Conservation (phyloP, 2,329 filamentous ascomycete genomes). For the Beauveria asiatica region DNA sequence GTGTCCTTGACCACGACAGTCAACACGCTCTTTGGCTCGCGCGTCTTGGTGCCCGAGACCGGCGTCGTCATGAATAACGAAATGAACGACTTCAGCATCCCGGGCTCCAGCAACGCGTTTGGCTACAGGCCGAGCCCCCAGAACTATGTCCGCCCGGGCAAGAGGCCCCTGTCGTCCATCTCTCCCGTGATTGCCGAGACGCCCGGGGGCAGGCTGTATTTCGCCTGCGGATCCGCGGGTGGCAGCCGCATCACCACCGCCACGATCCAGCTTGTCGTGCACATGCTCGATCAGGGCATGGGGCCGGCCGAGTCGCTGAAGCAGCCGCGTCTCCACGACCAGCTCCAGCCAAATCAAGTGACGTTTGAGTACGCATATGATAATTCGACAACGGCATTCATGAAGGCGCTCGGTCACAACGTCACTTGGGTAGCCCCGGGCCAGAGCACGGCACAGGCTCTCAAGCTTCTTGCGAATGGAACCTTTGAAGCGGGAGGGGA, state of each 20-base stretch:
- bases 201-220: constrained; percentile 58
- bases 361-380: constrained; percentile 67
- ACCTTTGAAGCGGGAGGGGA: constrained; percentile 75
- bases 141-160: constrained; percentile 69
- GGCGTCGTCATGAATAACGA: constrained; percentile 64
- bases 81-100: constrained; percentile 70
- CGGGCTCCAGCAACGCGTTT: constrained; percentile 61
- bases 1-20: constrained; percentile 74
- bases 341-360: constrained; percentile 62
- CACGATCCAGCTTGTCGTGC: constrained; percentile 68
- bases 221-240: constrained; percentile 69
- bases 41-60: constrained; percentile 70
- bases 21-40: constrained; percentile 71
- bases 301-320: constrained; percentile 55
- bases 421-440: constrained; percentile 61
- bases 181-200: constrained; percentile 69
- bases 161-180: constrained; percentile 71
- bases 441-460: constrained; percentile 62
- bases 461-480: constrained; percentile 55
- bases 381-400: constrained; percentile 57
- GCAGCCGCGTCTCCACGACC: constrained; percentile 69
- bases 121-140: constrained; percentile 66
- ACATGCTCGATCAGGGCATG: constrained; percentile 61
- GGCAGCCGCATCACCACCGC: constrained; percentile 79
- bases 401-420: constrained; percentile 63